Evolutionary conservation across 495 filamentous ascomycete genomes (phyloP).

Genomic region (Aspergillus baeticus): DNA sequence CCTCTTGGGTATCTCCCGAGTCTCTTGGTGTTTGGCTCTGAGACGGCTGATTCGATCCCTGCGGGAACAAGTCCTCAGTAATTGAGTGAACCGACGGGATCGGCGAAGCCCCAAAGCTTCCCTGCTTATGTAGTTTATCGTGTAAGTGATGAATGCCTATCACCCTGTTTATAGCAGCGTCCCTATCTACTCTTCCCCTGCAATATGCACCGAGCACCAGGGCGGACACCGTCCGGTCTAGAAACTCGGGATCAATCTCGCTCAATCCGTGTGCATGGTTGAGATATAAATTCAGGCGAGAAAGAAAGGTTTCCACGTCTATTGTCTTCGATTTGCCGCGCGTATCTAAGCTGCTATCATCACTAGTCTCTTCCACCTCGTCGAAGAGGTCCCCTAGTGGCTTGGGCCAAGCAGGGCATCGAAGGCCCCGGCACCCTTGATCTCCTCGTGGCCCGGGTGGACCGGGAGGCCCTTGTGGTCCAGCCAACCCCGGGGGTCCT

Average conservation of each 20-base stretch:
- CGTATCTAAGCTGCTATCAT: neutral
- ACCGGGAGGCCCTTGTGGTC: neutral
- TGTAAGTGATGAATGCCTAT: neutral
- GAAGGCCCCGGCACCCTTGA: neutral
- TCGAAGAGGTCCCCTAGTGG: too few relatives aligned
- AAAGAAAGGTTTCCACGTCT: neutral
- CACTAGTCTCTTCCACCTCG: neutral
- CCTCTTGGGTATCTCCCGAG: neutral
- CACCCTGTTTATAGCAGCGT: neutral
- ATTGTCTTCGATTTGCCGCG: neutral
- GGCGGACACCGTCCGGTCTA: neutral
- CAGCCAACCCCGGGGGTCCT: neutral
- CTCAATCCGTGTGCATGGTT: neutral
- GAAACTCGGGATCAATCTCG: neutral
- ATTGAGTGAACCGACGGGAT: too few relatives aligned
- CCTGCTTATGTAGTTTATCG: neutral
- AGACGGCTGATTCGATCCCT: too few relatives aligned
- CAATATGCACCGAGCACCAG: neutral
- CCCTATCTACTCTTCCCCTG: neutral
- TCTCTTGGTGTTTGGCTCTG: neutral
- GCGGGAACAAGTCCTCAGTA: too few relatives aligned
- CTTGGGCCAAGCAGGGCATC: neutral
- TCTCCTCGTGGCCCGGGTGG: neutral
- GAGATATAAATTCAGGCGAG: neutral
- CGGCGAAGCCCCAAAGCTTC: too few relatives aligned